Evolutionary conservation across 345 rosid species (phyloP), one percentile per base, ranked within the genome.

Genomic region (Salix udensis): DNA sequence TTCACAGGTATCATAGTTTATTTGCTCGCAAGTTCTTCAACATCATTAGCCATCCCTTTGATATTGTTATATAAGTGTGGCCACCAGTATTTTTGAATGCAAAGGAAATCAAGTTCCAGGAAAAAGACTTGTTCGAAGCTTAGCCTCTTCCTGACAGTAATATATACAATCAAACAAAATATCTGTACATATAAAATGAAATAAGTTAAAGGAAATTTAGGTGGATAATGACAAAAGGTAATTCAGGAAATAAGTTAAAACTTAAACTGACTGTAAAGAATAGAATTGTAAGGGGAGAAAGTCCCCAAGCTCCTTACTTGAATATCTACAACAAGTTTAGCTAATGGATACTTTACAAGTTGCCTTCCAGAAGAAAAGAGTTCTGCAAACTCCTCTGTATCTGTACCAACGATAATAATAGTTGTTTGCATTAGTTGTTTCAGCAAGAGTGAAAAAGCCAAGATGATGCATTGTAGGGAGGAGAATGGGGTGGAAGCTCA

Each of bases 271-370:
- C 16, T 6, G 58, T 2, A 52, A 36, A 18, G 19, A 3, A 4
- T 31, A 77, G 68, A 65, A 53, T 61, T 81, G 62, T 65, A 16
- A 61, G 21, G 40, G 65, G 53, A 73, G 52, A 40, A 34, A 40
- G 26, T 48, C 24, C 66, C 44, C 55, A 39, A 65, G 19, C 23
- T 30, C 30, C 52, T 52, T 37, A 53, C 26, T 61, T n/a, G 23
- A 2, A 9, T 40, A 61, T 55, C 75, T 61, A 39, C 77, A 52
- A 24, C 39, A 11, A 65, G 68, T 69, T 69, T 55, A 0, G 68
- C 21, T 12, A 4, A 14, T 18, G 55, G 67, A 26, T 53, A 42
- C 15, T 30, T 23, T 70, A 61, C 69, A 69, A 23, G 64, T 70
- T 70, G 68, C 74, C 31, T 68, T n/a, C 10, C 68, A n/a, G 0